Base-by-base conservation (phyloP, 108 stramenopile genomes). In the Pseudonitzschia delicatissima region DNA sequence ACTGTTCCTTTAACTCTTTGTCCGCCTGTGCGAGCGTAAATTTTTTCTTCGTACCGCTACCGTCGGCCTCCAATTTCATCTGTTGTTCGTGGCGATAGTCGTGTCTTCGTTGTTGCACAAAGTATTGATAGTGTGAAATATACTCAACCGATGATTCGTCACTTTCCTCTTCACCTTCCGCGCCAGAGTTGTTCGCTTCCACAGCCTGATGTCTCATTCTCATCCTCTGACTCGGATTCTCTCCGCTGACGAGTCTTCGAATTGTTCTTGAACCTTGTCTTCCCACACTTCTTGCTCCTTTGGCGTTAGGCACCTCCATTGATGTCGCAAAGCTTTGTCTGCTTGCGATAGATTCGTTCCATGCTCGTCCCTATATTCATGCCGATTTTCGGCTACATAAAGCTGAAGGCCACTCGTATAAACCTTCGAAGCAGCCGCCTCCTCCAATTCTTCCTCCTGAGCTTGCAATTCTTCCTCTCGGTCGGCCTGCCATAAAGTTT, bases 401-500 rank as follows among this genome's bases (percentile, higher is more conserved):
- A 68, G 50, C 28, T 57, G 50, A 62, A 81, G 62, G 45, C 69
- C 79, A 48, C 63, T 74, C 61, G 64, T 66, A 35, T 55, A 62
- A 18, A 63, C 55, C 48, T 63, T 39, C 7, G 40, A 57, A n/a
- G 34, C 40, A 4, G 45, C 62, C 21, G 61, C 53, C 57, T 57
- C 67, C 25, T 26, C 12, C 20, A 18, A 18, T 49, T 76, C 57
- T 32, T 69, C 57, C 34, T 69, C 52, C 25, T 53, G 51, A n/a
- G 25, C 8, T 65, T 63, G 17, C 53, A 67, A 53, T 42, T 53
- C 26, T 35, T 66, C 62, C 15, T 57, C 39, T 13, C 86, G 70
- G 35, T 78, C 69, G 12, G 76, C 78, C 64, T 86, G 85, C 92
- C 92, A 93, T 47, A 64, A 51, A 37, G 87, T 81, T 68, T 94